Evolutionary conservation across 495 filamentous ascomycete species (phyloP), one percentile per base, ranked within the genome.

Genomic region (Glonium stellatum): DNA sequence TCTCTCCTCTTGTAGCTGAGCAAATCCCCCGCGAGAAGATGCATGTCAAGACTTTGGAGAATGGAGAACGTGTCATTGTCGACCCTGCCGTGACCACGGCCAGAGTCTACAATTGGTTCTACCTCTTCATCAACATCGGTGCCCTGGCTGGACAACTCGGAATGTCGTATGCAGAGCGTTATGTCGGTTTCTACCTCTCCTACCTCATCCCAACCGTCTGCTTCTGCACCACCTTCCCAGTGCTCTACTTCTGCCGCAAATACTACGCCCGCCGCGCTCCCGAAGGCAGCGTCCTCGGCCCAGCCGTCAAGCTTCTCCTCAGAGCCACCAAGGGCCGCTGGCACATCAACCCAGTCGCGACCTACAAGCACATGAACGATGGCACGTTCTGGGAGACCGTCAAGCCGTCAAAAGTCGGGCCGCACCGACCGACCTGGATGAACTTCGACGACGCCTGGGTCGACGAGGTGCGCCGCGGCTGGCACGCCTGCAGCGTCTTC

Each of bases 111-210:
- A 77, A 79, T 70, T 84, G 78, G 65, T 86, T 84, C 69, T 87
- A 86, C 67, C 70, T 84, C 35, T 85, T 87, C 73, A 84, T 91
- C 78, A 89, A 89, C 67, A 67, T 87, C 46, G 85, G 86, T 42
- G 75, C 83, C 1, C 66, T 88, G 18, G 37, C 78, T 27, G 84
- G 79, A 2, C 71, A 75, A 46, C 70, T 81, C 22, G 68, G 65
- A 35, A 81, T 86, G 82, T 80, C 82, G 27, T 87, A 87, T 66
- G 80, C 81, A 6, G 86, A 88, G 73, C 80, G 85, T 59, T 88
- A 87, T 55, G 83, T 90, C 57, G 87, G 87, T 21, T 91, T 89
- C 75, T 91, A 82, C 78, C 77, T 89, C n/a, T 76, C 85, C 0
- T 89, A 70, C 65, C 50, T 68, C 15, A 60, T 68, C 39, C 63